Percentiles rank a stretch among this genome's conserved stretches.
Conservation (phyloP, 352 stramenopile species). For the Thalassiosira oceanica region DNA sequence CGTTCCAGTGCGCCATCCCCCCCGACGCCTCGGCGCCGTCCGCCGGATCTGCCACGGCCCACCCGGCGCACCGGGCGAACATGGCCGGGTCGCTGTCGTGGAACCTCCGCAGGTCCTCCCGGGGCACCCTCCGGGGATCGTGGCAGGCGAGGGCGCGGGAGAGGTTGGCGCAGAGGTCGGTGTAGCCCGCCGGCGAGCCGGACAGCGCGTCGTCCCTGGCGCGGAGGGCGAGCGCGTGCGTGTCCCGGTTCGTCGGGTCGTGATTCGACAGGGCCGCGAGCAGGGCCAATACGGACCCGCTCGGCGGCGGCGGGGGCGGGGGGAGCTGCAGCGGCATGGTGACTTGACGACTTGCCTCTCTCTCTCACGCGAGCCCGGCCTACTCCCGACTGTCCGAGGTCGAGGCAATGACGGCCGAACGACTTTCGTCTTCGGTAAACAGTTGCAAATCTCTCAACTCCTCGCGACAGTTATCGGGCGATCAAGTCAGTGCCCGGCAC, state of each 20-base stretch:
- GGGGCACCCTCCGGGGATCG: conserved; percentile 18
- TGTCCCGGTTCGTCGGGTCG: conserved; percentile 50
- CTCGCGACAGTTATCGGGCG: no score
- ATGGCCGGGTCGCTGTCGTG: conserved; percentile 23
- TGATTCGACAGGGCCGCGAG: conserved; percentile 68
- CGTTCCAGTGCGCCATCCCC: conserved; percentile 53
- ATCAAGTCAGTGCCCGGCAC: no score
- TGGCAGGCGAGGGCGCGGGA: conserved; percentile 42
- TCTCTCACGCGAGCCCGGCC: no score
- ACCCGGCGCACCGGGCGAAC: conserved; percentile 38
- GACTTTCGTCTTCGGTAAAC: no score
- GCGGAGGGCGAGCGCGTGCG: conserved; percentile 61
- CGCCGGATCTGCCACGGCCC: conserved; percentile 23
- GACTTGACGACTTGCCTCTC: no score
- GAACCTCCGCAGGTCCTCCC: conserved; percentile 35
- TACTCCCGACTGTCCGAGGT: no score
- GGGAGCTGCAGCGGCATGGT: conserved; percentile 18
- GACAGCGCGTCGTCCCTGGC: conserved; percentile 65
- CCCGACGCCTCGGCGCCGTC: conserved; percentile 22
- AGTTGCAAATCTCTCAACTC: no score
- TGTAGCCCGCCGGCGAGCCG: conserved; percentile 47
- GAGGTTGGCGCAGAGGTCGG: conserved; percentile 60
- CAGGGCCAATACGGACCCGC: conserved; percentile 59
- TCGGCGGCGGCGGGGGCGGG: conserved; percentile 49
- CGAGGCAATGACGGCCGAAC: no score